Conservation (phyloP, 179 eudicot genomes). For the Kewa caespitosa region DNA sequence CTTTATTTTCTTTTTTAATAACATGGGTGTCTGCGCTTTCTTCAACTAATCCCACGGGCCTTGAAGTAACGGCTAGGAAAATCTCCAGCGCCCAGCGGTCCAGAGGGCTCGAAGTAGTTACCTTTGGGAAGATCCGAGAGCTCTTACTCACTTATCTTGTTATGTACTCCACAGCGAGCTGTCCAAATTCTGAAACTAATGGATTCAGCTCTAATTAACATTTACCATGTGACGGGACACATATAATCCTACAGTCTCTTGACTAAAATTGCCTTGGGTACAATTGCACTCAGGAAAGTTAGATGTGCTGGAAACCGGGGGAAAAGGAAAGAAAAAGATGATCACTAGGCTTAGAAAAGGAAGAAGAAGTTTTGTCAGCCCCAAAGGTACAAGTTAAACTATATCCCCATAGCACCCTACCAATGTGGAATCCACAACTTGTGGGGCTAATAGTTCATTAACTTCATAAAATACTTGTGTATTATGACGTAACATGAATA, state of each 20-base stretch:
- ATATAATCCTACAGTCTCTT: neutral
- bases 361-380: conserved; percentile 18
- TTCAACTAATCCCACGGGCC: no score
- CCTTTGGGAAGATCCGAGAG: no score
- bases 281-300: neutral
- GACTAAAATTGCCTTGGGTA: neutral
- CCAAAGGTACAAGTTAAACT: neutral
- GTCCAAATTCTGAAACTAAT: no score
- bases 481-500: conserved; percentile 12
- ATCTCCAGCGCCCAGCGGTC: no score
- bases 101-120: no score
- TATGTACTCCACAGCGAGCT: neutral
- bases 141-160: neutral
- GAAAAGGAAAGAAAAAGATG: neutral
- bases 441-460: conserved; percentile 22
- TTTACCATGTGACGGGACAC: neutral
- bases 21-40: no score
- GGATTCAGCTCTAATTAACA: neutral
- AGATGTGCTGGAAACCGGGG: conserved; percentile 3
- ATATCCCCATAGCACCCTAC: conserved; percentile 8
- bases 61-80: no score
- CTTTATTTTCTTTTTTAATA: no score
- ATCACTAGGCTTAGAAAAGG: conserved; percentile 2
- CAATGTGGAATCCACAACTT: conserved; percentile 24
- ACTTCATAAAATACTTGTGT: conserved; percentile 3